A percentile compares a stretch with the other conserved stretches of the same genome.
phyloP scores from a whole-genome alignment of 176 grass and related monocot genomes.

The barley (Hordeum vulgare) region DNA sequence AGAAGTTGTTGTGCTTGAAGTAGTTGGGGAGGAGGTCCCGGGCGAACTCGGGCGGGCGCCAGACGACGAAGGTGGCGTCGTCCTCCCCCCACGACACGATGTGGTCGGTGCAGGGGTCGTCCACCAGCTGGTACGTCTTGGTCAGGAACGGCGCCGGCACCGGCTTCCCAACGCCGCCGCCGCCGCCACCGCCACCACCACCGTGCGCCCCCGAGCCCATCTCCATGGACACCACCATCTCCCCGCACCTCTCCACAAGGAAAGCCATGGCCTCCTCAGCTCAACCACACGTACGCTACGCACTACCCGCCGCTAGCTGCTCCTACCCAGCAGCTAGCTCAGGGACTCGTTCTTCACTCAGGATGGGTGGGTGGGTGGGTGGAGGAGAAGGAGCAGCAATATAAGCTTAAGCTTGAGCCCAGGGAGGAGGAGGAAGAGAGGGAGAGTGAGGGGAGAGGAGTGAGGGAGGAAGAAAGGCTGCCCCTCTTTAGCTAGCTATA shows the following conservation, averaged over 20 bases:
- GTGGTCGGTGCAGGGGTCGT: constrained; percentile 96
- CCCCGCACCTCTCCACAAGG: constrained; percentile 60
- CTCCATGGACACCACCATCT: constrained; percentile 75
- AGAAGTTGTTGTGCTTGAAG: constrained; percentile 99
- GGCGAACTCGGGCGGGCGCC: constrained; percentile 80
- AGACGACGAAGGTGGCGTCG: constrained; percentile 90
- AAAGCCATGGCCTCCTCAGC: constrained; percentile 38
- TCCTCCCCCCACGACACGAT: constrained; percentile 95
- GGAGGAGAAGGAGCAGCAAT: background rate
- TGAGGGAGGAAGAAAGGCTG: constrained; percentile 22
- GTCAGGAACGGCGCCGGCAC: constrained; percentile 89
- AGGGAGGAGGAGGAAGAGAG: background rate
- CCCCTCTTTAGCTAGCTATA: constrained; percentile 35
- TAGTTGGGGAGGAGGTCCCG: constrained; percentile 90
- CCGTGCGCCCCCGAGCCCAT: constrained; percentile 18
- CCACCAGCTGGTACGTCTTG: constrained; percentile 97
- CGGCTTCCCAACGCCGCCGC: constrained; percentile 19
- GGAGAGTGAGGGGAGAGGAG: background rate
- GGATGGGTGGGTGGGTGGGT: no score
- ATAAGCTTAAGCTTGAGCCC: background rate
- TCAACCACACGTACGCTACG: background rate
- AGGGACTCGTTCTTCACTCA: background rate
- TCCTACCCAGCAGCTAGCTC: background rate
- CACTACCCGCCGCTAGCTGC: background rate
- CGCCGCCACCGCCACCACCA: background rate